Evolutionary conservation across 208 protist species (phyloP).

Genomic region (Leishmania tarentolae): DNA sequence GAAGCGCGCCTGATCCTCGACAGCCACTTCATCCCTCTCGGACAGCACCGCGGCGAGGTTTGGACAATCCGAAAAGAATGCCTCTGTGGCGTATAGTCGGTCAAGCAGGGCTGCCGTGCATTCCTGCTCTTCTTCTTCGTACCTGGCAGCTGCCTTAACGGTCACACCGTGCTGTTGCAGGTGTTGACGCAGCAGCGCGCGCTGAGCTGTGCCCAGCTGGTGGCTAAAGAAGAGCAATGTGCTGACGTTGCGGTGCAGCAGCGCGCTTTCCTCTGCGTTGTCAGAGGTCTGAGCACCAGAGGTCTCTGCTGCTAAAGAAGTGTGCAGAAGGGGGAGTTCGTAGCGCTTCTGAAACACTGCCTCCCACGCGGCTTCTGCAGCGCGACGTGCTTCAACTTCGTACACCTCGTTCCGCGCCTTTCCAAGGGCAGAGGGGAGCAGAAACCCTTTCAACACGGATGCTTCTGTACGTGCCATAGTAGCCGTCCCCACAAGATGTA

Average conservation of each 20-base stretch:
- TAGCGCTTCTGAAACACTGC: slow-evolving; percentile 15
- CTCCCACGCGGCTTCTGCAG: slow-evolving; percentile 24
- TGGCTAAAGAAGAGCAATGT: slow-evolving; percentile 30
- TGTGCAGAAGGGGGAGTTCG: slow-evolving; percentile 9
- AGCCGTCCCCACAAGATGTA: slow-evolving; percentile 7
- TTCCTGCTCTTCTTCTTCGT: slow-evolving; percentile 30
- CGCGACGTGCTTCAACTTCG: slow-evolving; percentile 13
- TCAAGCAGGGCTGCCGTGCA: slow-evolving; percentile 28
- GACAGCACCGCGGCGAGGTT: slow-evolving; percentile 19
- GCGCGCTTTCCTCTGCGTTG: background rate
- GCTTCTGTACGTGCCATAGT: background rate
- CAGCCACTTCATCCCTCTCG: slow-evolving; percentile 2
- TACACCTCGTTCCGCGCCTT: slow-evolving; percentile 8
- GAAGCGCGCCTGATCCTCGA: slow-evolving; percentile 30
- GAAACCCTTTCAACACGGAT: background rate
- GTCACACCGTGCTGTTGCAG: slow-evolving; percentile 16
- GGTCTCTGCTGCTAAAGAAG: background rate
- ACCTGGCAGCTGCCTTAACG: slow-evolving; percentile 3
- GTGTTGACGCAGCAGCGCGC: slow-evolving; percentile 13
- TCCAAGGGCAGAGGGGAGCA: slow-evolving; percentile 16
- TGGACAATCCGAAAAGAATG: slow-evolving; percentile 7
- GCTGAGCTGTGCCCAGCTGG: slow-evolving; percentile 10
- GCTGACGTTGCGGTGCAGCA: slow-evolving; percentile 25
- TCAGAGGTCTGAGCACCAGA: background rate
- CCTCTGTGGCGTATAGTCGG: slow-evolving; percentile 25